Evolutionary conservation across 2,329 filamentous ascomycete genomes (phyloP), one percentile per base, ranked within the genome.

Genomic region (Penicillium sp.): DNA sequence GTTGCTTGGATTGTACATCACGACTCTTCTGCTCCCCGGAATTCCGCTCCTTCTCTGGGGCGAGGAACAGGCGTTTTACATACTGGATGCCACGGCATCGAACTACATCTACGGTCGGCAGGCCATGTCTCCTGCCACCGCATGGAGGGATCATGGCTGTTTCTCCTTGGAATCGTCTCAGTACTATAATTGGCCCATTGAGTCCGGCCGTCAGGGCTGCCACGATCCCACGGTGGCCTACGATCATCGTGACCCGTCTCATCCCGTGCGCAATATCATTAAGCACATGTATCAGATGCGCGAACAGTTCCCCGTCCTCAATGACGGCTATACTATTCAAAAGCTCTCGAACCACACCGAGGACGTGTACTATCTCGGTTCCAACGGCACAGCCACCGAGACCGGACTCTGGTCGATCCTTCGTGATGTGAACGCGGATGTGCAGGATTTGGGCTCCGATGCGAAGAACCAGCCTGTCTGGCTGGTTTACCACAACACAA

Each of bases 241-340:
- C 38, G 81, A 84, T 55, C 81, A 84, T 58, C 72, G 81, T 37
- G 81, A 84, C 57, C 78, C 81, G 1, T 76, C 79, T 7, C 76
- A 81, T 54, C 79, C 80, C 3, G 65, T 83, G 28, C 75, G 79
- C 38, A 82, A 80, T 56, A 75, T 81, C 41, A 68, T 82, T 49
- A 82, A 81, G 64, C 70, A 75, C 35, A 81, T 83, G 76, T 82
- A 77, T 54, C 73, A 82, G 54, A 69, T 83, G 60, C 75, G 81
- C 39, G 62, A 74, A n/a, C 63, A 75, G 29, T 83, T 73, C 51
- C 77, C 79, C 0, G 76, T 77, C 0, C 67, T 84, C 21, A 81
- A 81, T 40, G 79, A 83, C 57, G 81, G 81, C 0, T 81, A 72
- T 52, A 69, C 69, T 15, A 56, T 84, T 24, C 64, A 73, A 45